Evolutionary conservation across 768 basidiomycete genomes (phyloP).

Genomic region (Arthromyces matolae): DNA sequence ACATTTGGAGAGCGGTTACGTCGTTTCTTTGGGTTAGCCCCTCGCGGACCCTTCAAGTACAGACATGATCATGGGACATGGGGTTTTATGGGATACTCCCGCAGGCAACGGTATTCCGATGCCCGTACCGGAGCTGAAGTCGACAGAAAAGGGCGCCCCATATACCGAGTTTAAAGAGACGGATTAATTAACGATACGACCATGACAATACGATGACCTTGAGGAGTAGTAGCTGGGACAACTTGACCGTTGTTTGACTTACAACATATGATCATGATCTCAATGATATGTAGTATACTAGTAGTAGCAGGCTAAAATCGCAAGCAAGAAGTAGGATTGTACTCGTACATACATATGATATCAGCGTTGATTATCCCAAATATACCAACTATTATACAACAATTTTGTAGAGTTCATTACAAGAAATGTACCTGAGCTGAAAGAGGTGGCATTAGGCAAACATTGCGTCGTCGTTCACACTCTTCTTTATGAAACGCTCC

Average conservation of each 20-base stretch:
- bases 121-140: slow-evolving; percentile 48
- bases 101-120: slow-evolving; percentile 46
- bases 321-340: no score
- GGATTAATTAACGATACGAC: neutral
- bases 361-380: no score
- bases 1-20: slow-evolving; percentile 45
- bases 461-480: slow-evolving; percentile 8
- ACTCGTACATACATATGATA: neutral
- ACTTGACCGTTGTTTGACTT: no score
- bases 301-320: no score
- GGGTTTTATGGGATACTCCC: slow-evolving; percentile 55
- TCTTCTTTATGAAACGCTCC: slow-evolving; percentile 17
- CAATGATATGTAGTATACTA: neutral
- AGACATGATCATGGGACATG: slow-evolving; percentile 43
- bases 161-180: slow-evolving; percentile 40
- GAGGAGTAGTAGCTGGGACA: no score
- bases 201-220: neutral
- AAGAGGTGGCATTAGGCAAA: no score
- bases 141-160: slow-evolving; percentile 51
- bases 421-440: neutral
- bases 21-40: slow-evolving; percentile 52
- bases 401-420: neutral
- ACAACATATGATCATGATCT: neutral
- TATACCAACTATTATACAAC: neutral
- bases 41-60: slow-evolving; percentile 36